Evolutionary conservation across 371 early-diverging fungal genomes (phyloP), one percentile per base, ranked within the genome.

Genomic region (Syncephalastrum contaminatum): DNA sequence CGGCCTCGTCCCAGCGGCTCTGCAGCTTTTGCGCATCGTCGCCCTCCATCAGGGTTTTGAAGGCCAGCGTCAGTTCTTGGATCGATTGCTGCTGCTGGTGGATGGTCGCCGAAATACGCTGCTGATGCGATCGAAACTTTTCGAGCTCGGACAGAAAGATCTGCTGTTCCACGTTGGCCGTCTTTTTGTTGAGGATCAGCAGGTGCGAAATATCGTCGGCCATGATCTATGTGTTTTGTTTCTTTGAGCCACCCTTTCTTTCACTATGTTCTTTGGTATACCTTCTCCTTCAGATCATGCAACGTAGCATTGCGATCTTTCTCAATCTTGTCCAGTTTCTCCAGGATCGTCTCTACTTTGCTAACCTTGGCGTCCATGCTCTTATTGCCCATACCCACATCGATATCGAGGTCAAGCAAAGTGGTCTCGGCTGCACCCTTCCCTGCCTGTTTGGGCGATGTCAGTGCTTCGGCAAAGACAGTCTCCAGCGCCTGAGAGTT

Each of bases 141-240:
- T 87, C 87, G 25, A 97, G 75, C 63, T 97, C 95, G 54, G 85
- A 72, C 5, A 87, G 81, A 79, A 96, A 95, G 15, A 97, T 70
- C 53, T 93, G 88, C 27, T 80, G 83, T 60, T 93, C 94, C 8
- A 86, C 81, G 44, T 87, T 85, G 10, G 79, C 64, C 2, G 67
- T 64, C 62, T 83, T 85, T 54, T 88, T 89, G 77, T 93, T 92
- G 12, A 91, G 58, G 43, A 96, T 80, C 56, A 97, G 66, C 13
- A 89, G 53, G 18, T 85, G 78, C 10, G 92, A 88, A 40, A 96
- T 95, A 62, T 97, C 96, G 67, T 96, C 96, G 36, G 36, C 36
- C 36, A 30, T 30, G 36, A 30, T 8, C 36, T 30, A 8, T 30
- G 5, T 30, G 5, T 30, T 30, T 30, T 30, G 3, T 36, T 21